These are phyloP conservation scores for Pichia phayaonensis DNA, from an alignment of 805 yeast species.

Conservation along the genomic window DNA sequence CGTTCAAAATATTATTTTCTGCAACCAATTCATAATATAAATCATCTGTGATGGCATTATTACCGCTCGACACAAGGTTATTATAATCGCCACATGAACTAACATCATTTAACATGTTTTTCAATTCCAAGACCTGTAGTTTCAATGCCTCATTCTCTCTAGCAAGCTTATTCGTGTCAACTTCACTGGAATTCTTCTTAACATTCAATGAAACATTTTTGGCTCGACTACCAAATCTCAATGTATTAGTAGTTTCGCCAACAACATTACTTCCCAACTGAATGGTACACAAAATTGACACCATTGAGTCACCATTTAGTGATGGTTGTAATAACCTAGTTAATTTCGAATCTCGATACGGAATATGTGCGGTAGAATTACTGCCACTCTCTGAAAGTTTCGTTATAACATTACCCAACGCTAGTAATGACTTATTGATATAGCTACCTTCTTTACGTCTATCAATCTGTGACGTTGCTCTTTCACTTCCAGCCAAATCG, in stretches of 20 bases:
- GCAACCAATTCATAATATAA: conserved; percentile 34
- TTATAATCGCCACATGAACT: neutral
- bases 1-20: conserved; percentile 58
- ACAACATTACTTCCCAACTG: conserved; percentile 52
- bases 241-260: conserved; percentile 80
- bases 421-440: conserved; percentile 84
- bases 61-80: conserved; percentile 6
- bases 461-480: conserved; percentile 67
- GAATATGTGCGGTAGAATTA: conserved; percentile 47
- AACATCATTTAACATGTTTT: neutral
- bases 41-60: conserved; percentile 25
- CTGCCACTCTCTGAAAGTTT: conserved; percentile 37
- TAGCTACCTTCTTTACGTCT: conserved; percentile 90
- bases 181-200: conserved; percentile 43
- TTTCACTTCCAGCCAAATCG: conserved; percentile 96
- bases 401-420: conserved; percentile 88
- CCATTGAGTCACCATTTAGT: conserved; percentile 76
- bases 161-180: conserved; percentile 47
- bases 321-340: conserved; percentile 91
- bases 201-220: conserved; percentile 74
- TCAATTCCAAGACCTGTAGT: conserved; percentile 38
- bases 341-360: conserved; percentile 88
- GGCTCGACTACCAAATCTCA: conserved; percentile 90
- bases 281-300: conserved; percentile 81
- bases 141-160: conserved; percentile 56